phyloP scores from a whole-genome alignment of 1,284 basidiomycete species.

The Leccinum griseonigrum region DNA sequence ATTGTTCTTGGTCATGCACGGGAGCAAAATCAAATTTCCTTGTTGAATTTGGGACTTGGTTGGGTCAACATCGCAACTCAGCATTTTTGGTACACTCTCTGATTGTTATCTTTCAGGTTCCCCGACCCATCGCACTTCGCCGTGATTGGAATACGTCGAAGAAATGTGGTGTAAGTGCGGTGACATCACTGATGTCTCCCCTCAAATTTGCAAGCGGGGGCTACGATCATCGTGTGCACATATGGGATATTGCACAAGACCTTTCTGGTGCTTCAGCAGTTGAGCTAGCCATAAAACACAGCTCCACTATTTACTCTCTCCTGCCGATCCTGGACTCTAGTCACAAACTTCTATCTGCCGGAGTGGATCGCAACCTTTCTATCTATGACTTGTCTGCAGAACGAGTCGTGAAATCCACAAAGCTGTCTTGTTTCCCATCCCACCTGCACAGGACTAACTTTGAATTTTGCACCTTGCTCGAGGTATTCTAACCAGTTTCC shows the following conservation, averaged over 20 bases:
- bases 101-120: constrained; percentile 12
- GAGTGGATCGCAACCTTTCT: constrained; percentile 45
- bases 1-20: constrained; percentile 41
- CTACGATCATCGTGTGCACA: constrained; percentile 46
- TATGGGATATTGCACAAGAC: constrained; percentile 42
- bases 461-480: constrained; percentile 42
- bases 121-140: constrained; percentile 17
- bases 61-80: constrained; percentile 22
- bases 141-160: constrained; percentile 34
- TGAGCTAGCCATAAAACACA: constrained; percentile 42
- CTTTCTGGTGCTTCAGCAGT: constrained; percentile 30
- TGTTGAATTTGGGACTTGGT: constrained; percentile 17
- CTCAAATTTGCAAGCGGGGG: constrained; percentile 49
- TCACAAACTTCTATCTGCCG: constrained; percentile 46
- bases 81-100: constrained; percentile 3
- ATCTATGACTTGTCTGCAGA: constrained; percentile 49
- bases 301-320: constrained; percentile 43
- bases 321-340: constrained; percentile 43
- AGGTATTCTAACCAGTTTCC: constrained; percentile 33
- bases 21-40: constrained; percentile 36
- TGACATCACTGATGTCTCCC: constrained; percentile 40
- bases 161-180: constrained; percentile 41
- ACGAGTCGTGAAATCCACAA: constrained; percentile 39
- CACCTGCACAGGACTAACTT: constrained; percentile 41
- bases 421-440: constrained; percentile 44